Conservation (phyloP, 352 stramenopile species). For the Pythium myriotylum region DNA sequence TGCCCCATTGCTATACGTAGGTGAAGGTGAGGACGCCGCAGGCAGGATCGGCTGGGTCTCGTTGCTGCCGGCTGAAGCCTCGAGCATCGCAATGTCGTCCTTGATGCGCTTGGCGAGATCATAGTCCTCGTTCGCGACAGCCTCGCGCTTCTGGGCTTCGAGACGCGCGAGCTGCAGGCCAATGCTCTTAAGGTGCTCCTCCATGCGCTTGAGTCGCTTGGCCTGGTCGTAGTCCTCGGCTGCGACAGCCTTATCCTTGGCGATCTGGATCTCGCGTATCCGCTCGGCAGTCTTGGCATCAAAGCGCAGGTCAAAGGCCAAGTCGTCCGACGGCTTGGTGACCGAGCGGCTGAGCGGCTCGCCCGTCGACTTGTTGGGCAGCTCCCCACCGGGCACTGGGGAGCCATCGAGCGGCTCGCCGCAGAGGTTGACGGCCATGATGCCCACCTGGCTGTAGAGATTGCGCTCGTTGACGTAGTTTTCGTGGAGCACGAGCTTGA, state of each 20-base stretch:
- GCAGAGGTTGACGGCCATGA: conserved; percentile 90
- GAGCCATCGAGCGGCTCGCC: conserved; percentile 50
- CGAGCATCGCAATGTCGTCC: conserved; percentile 77
- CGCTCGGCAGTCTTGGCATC: conserved; percentile 86
- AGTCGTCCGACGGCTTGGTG: conserved; percentile 45
- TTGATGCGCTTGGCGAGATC: conserved; percentile 91
- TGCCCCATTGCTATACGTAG: conserved; percentile 15
- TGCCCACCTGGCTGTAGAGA: conserved; percentile 90
- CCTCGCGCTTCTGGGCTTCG: conserved; percentile 86
- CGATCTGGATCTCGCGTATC: conserved; percentile 88
- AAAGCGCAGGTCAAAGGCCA: conserved; percentile 88
- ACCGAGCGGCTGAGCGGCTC: conserved; percentile 38
- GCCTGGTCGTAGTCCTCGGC: conserved; percentile 92
- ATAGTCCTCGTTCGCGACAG: conserved; percentile 92
- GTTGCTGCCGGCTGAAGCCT: conserved; percentile 62
- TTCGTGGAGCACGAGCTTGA: conserved; percentile 90
- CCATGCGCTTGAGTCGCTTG: conserved; percentile 80
- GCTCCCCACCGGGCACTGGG: conserved; percentile 23
- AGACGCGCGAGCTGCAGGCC: conserved; percentile 87
- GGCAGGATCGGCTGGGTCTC: conserved; percentile 60
- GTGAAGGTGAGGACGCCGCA: conserved; percentile 15
- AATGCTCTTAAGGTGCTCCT: conserved; percentile 90
- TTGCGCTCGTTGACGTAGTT: conserved; percentile 92
- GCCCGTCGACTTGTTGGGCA: conserved; percentile 56
- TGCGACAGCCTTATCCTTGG: conserved; percentile 83